Evolutionary conservation across 345 rosid genomes (phyloP).

Genomic region (Alliaria petiolata): DNA sequence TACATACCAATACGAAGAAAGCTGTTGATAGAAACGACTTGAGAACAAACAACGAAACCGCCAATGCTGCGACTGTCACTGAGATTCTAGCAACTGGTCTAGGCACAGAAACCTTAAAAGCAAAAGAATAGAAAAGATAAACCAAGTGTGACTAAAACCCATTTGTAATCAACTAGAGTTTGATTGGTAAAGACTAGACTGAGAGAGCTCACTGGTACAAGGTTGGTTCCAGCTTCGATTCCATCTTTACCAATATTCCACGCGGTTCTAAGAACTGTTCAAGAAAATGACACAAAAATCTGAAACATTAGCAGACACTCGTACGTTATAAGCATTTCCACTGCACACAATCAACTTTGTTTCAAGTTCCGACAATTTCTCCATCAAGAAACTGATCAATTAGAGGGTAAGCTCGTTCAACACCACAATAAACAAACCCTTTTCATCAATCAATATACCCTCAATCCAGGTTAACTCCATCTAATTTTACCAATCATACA

Average conservation of each 20-base stretch:
- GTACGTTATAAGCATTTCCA: neutral
- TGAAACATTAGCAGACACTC: neutral
- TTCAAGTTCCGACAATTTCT: neutral
- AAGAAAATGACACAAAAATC: neutral
- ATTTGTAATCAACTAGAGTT: too few relatives aligned
- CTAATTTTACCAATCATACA: neutral
- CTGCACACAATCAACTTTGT: neutral
- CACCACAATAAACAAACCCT: too few relatives aligned
- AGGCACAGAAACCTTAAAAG: too few relatives aligned
- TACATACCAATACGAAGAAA: slow-evolving; percentile 77
- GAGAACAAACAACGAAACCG: slow-evolving; percentile 52
- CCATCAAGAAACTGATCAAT: neutral
- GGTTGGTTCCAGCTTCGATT: slow-evolving; percentile 69
- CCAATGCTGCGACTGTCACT: slow-evolving; percentile 45
- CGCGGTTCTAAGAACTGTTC: slow-evolving; percentile 56
- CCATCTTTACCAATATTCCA: slow-evolving; percentile 90
- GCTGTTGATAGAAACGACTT: slow-evolving; percentile 71
- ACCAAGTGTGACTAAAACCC: too few relatives aligned
- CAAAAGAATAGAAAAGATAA: too few relatives aligned
- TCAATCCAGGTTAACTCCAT: neutral
- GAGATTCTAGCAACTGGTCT: too few relatives aligned
- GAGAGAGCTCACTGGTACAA: slow-evolving; percentile 76
- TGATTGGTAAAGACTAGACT: neutral
- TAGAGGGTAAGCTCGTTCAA: neutral
- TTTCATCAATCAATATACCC: too few relatives aligned